Evolutionary conservation across 106 monocot species (phyloP).

Genomic region (Agapanthus africanus): DNA sequence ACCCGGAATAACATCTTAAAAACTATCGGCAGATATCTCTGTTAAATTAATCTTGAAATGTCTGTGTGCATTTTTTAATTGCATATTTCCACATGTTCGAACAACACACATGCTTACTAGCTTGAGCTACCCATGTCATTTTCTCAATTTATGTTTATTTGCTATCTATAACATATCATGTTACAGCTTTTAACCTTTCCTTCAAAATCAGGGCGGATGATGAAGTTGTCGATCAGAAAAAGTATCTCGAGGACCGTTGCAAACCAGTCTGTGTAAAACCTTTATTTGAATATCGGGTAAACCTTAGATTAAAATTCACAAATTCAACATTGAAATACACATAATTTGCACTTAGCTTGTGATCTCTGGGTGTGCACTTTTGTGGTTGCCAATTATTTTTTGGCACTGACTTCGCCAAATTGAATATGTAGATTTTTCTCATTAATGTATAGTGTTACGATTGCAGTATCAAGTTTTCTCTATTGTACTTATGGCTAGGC

Average conservation of each 20-base stretch:
- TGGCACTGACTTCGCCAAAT: not conserved
- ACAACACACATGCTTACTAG: not conserved
- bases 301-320: not conserved
- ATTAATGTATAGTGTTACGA: not conserved
- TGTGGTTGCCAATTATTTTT: not conserved
- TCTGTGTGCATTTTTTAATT: not conserved
- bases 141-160: constrained; percentile 2
- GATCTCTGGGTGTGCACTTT: not conserved
- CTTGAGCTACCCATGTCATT: not conserved
- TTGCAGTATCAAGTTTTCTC: no score
- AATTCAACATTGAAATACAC: not conserved
- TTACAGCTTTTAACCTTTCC: not conserved
- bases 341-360: not conserved
- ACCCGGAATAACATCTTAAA: no score
- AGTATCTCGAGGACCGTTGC: constrained; percentile 50
- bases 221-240: constrained; percentile 45
- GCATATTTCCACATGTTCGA: not conserved
- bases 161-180: not conserved
- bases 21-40: no score
- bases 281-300: constrained; percentile 39
- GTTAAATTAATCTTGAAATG: no score
- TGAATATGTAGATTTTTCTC: not conserved
- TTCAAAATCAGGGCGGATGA: constrained; percentile 41
- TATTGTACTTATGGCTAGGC: not conserved
- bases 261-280: constrained; percentile 46